These are phyloP conservation scores for Lentinula sp. DNA, from an alignment of 768 basidiomycete genomes.

Conservation along the genomic window DNA sequence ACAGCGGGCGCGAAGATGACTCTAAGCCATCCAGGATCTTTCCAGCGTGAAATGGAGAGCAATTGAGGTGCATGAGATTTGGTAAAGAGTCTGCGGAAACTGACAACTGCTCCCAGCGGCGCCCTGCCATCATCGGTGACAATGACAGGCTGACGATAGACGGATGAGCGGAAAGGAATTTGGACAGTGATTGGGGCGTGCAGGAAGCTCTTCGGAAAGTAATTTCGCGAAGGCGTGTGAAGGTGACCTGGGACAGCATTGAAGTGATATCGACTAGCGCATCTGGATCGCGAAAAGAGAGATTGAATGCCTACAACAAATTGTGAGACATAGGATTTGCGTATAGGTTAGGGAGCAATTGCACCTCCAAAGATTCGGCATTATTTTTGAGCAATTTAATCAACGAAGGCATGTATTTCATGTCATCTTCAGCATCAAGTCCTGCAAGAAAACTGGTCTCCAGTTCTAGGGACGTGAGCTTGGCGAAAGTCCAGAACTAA, in stretches of 20 bases:
- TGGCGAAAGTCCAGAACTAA: not conserved
- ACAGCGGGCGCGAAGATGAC: not conserved
- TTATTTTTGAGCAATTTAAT: not conserved
- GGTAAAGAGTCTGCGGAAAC: not conserved
- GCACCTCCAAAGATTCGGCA: not conserved
- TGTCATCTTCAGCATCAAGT: not conserved
- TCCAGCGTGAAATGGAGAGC: not conserved
- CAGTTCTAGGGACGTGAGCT: not conserved
- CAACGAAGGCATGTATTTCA: not conserved
- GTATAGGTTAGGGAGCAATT: not conserved
- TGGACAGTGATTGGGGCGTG: not conserved
- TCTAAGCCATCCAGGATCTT: not conserved
- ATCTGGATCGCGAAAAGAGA: not conserved
- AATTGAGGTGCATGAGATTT: not conserved
- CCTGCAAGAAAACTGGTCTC: not conserved
- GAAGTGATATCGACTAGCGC: not conserved
- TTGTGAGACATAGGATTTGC: not conserved
- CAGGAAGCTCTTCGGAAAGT: not conserved
- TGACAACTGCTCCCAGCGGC: not conserved
- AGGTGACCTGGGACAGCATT: not conserved
- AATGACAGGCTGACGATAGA: not conserved
- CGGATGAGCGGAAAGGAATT: not conserved
- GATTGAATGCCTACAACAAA: not conserved
- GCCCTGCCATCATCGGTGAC: not conserved
- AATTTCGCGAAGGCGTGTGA: not conserved